Conservation (phyloP, 257 asterid genomes). For the Eucommia ulmoides region DNA sequence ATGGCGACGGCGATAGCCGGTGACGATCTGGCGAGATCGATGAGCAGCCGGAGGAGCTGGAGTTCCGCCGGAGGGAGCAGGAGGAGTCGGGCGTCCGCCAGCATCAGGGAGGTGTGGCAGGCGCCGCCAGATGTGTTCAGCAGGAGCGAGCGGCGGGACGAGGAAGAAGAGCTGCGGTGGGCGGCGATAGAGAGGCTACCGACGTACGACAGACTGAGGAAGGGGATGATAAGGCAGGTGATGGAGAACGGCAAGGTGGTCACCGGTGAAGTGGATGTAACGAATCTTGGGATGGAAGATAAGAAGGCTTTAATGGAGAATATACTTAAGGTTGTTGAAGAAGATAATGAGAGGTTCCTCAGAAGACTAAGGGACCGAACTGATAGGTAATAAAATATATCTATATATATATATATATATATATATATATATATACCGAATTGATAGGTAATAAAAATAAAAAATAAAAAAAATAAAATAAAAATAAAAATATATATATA, state of each 20-base stretch:
- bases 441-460: too few species aligned
- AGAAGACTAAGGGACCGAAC: conserved; percentile 12
- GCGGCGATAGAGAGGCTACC: conserved; percentile 40
- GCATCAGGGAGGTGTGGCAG: conserved; percentile 11
- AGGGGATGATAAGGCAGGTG: conserved; percentile 12
- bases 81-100: neutral
- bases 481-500: too few species aligned
- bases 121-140: conserved; percentile 14
- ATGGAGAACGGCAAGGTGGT: conserved; percentile 16
- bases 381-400: conserved; percentile 8
- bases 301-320: conserved; percentile 12
- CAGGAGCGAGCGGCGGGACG: conserved; percentile 7
- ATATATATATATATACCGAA: too few species aligned
- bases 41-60: conserved; percentile 11
- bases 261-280: conserved; percentile 15
- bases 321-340: conserved; percentile 15
- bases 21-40: conserved; percentile 11
- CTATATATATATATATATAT: too few species aligned
- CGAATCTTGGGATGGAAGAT: conserved; percentile 13
- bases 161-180: conserved; percentile 34
- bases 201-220: conserved; percentile 19
- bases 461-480: too few species aligned
- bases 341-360: conserved; percentile 26
- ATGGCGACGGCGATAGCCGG: conserved; percentile 16
- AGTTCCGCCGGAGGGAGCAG: conserved; percentile 3